Evolutionary conservation across 1,284 basidiomycete genomes (phyloP).

Genomic region (Thecaphora thlaspeos): DNA sequence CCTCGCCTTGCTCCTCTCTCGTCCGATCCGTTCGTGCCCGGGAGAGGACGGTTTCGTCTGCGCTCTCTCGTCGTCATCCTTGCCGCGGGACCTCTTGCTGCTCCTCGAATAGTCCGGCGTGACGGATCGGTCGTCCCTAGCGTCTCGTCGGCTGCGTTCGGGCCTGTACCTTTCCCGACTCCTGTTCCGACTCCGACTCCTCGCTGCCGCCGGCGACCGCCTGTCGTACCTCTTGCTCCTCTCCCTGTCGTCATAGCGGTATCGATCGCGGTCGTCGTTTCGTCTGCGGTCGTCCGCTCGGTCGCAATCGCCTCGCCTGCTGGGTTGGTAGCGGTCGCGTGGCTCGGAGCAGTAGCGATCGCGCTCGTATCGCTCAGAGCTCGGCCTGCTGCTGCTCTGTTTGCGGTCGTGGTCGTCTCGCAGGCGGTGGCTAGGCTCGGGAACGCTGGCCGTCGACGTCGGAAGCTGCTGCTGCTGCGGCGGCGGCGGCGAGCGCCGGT

Average conservation of each 20-base stretch:
- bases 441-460: no score
- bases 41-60: not conserved
- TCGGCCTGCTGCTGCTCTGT: no score
- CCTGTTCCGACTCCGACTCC: no score
- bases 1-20: not conserved
- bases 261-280: slow-evolving; percentile 4
- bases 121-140: slow-evolving; percentile 4
- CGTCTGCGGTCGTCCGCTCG: slow-evolving; percentile 5
- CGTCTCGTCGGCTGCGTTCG: no score
- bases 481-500: slow-evolving; percentile 1
- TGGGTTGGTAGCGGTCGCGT: not conserved
- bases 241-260: not conserved
- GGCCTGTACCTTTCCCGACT: no score
- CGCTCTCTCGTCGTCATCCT: not conserved
- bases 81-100: not conserved
- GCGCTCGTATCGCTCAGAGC: no score
- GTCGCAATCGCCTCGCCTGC: not conserved
- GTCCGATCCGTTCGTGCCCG: not conserved
- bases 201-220: not conserved
- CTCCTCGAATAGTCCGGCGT: slow-evolving; percentile 24
- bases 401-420: no score
- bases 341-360: not conserved
- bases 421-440: no score
- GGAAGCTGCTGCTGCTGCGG: no score
- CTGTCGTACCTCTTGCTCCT: not conserved